Base-by-base conservation (phyloP, 2,329 filamentous ascomycete genomes). In the Tolypocladium endophyticum region DNA sequence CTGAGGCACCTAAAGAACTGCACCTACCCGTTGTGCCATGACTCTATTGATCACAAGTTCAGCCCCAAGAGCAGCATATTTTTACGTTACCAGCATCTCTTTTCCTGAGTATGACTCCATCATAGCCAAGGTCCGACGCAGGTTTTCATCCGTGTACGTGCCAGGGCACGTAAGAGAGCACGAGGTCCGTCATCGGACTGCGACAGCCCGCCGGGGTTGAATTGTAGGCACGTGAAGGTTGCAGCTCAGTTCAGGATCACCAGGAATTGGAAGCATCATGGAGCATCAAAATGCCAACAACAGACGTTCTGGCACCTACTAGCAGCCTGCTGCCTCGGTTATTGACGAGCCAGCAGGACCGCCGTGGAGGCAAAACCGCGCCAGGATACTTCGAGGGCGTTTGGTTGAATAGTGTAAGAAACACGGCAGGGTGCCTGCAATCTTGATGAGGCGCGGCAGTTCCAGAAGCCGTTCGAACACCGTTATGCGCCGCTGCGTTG, bases 111-210 rank as follows among this genome's bases (percentile, higher is more conserved):
- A 8, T 20, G 30, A 4, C 50, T n/a, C 18, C 5, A 35, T 52
- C 18, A 28, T 33, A 20, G 18, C 16, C 3, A 11, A 30, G 23
- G 14, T 12, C 4, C 6, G 28, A 52, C n/a, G 23, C 47, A 8
- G 47, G 28, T 33, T 8, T 33, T 33, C 45, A 7, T 7, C 23
- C 5, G n/a, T 14, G 30, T 30, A n/a, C 55, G 38, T 39, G 54
- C 30, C n/a, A 23, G 23, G 41, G 41, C 55, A 57, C 50, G 55
- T 61, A 56, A 56, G 60, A 60, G n/a, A 3, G 50, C 52, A n/a
- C 25, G 36, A 56, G 38, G 55, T 56, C 55, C 55, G 55, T 33
- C 18, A 56, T 56, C 55, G 56, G 56, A 35, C 30, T n/a, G 18
- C 7, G 6, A 18, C 16, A 1, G 28, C 16, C 28, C 14, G 47